phyloP scores from a whole-genome alignment of 805 yeast genomes.

The Cyberlindnera amylophila region DNA sequence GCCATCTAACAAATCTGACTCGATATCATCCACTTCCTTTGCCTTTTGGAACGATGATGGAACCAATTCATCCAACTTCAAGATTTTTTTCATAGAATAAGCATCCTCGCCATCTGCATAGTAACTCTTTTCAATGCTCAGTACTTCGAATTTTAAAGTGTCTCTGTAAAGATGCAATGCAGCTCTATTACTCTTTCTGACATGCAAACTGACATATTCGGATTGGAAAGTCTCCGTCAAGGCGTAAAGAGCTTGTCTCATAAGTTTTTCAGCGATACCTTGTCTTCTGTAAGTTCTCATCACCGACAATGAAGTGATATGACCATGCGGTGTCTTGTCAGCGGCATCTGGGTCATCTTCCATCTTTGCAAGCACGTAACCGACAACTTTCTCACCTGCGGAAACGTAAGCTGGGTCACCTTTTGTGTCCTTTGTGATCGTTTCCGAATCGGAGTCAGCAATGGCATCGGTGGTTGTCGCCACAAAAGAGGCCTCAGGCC shows the following conservation, averaged over 20 bases:
- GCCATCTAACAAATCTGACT: constrained; percentile 41
- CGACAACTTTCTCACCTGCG: constrained; percentile 81
- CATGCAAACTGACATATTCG: constrained; percentile 84
- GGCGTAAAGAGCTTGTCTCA: constrained; percentile 80
- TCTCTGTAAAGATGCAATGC: constrained; percentile 90
- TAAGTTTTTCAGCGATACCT: constrained; percentile 89
- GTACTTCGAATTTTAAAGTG: constrained; percentile 77
- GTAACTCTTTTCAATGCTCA: constrained; percentile 79
- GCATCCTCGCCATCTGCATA: constrained; percentile 99
- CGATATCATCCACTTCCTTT: constrained; percentile 53
- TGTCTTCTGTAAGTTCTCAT: constrained; percentile 93
- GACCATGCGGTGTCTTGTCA: constrained; percentile 78
- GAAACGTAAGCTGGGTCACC: constrained; percentile 63
- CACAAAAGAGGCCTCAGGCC: constrained; percentile 98
- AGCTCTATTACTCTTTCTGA: constrained; percentile 88
- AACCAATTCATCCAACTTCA: constrained; percentile 55
- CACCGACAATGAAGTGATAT: constrained; percentile 88
- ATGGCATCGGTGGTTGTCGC: constrained; percentile 56
- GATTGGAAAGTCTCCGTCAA: constrained; percentile 80
- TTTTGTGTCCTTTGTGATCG: constrained; percentile 30
- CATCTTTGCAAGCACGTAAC: constrained; percentile 94
- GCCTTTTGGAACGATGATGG: constrained; percentile 55
- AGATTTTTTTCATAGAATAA: constrained; percentile 80
- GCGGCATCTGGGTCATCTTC: constrained; percentile 85
- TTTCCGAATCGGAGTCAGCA: constrained; percentile 20